These are phyloP conservation scores for Aspergillus clavatus DNA, from an alignment of 2,329 filamentous ascomycete species.

Conservation along the genomic window DNA sequence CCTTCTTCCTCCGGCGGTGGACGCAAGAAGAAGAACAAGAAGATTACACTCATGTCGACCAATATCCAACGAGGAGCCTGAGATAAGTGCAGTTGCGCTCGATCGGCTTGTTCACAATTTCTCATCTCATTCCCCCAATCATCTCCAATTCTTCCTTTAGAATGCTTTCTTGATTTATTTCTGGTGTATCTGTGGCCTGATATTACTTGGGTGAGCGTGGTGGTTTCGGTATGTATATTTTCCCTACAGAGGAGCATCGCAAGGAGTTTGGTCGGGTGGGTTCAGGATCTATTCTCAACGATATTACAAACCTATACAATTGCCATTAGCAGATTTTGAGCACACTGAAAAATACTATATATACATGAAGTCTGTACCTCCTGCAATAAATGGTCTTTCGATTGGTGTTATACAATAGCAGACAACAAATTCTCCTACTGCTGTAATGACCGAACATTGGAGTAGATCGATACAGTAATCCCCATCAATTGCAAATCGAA, in stretches of 20 bases:
- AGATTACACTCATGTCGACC: slow-evolving; percentile 65
- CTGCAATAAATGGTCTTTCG: too few relatives aligned
- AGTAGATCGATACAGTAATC: too few relatives aligned
- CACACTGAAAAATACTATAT: too few relatives aligned
- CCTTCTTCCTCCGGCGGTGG: slow-evolving; percentile 24
- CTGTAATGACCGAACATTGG: too few relatives aligned
- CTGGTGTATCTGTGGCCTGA: neutral
- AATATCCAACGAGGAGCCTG: slow-evolving; percentile 56
- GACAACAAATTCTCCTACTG: too few relatives aligned
- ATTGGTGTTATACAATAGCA: too few relatives aligned
- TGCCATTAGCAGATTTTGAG: too few relatives aligned
- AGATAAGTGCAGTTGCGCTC: slow-evolving; percentile 9
- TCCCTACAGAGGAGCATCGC: slow-evolving; percentile 3
- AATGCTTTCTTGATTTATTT: neutral
- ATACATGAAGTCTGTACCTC: too few relatives aligned
- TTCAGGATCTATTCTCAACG: slow-evolving; percentile 1
- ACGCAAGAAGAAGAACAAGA: slow-evolving; percentile 63
- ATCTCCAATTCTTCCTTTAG: neutral
- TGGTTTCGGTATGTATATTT: slow-evolving; percentile 1
- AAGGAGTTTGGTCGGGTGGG: slow-evolving; percentile 10
- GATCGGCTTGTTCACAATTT: neutral
- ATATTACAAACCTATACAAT: slow-evolving; percentile 6
- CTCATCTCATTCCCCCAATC: neutral
- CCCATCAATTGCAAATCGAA: too few relatives aligned
- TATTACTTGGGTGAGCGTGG: slow-evolving; percentile 1